These are phyloP conservation scores for Avena atlantica DNA, from an alignment of 176 grass and related monocot genomes.

Conservation along the genomic window DNA sequence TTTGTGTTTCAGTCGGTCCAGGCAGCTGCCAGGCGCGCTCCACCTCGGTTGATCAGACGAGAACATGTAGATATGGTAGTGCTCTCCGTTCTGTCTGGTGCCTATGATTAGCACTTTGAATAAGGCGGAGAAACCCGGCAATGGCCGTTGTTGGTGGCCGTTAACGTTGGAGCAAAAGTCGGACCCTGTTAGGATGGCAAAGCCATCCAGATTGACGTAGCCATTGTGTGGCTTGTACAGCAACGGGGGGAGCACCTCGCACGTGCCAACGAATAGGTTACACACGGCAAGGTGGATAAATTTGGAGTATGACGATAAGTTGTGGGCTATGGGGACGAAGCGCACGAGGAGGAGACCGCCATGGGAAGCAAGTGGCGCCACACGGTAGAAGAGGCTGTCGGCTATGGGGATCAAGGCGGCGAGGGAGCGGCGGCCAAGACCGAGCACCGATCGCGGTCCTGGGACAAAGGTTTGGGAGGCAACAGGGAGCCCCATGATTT, in stretches of 20 bases:
- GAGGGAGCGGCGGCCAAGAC: conserved; percentile 1
- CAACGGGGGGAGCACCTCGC: not conserved
- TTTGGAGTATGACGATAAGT: not conserved
- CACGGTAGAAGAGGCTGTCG: not conserved
- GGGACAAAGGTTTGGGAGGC: not conserved
- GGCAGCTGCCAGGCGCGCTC: not conserved
- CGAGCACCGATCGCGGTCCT: not conserved
- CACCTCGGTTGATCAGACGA: not conserved
- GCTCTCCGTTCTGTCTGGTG: not conserved
- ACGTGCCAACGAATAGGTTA: not conserved
- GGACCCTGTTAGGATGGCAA: not conserved
- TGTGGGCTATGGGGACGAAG: not conserved
- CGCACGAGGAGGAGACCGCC: not conserved
- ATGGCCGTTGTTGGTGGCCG: not conserved
- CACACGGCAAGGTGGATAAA: not conserved
- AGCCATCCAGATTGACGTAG: not conserved
- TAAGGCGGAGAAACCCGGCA: not conserved
- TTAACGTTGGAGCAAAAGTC: not conserved
- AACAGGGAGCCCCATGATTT: not conserved
- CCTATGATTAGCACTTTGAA: not conserved
- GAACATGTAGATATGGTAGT: not conserved
- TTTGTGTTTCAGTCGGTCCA: not conserved
- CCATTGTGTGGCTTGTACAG: not conserved
- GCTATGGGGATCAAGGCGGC: not conserved
- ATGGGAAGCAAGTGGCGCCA: not conserved